Evolutionary conservation across 129 eudicot genomes (phyloP).

Genomic region (Deinandra increscens): DNA sequence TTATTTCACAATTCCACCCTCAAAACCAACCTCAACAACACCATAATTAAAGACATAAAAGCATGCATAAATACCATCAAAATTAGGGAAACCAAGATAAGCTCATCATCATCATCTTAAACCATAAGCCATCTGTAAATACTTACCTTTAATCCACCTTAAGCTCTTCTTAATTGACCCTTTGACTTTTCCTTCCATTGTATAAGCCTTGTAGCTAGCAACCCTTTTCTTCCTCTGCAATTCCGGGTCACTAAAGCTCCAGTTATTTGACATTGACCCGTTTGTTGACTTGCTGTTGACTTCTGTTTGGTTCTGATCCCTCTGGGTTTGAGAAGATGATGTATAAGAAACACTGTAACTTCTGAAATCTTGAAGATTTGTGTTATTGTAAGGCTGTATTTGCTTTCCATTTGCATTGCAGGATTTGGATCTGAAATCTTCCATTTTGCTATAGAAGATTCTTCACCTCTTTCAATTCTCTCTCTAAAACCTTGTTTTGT

Average conservation of each 20-base stretch:
- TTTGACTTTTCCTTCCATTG: conserved; percentile 79
- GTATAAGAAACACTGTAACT: conserved; percentile 71
- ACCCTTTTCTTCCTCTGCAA: conserved; percentile 85
- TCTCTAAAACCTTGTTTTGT: conserved; percentile 1
- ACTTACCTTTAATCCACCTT: conserved; percentile 78
- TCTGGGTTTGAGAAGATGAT: conserved; percentile 25
- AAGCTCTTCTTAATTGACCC: conserved; percentile 77
- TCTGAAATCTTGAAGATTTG: conserved; percentile 54
- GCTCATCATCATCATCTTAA: no score
- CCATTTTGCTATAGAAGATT: conserved; percentile 34
- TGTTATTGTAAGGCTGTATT: conserved; percentile 34
- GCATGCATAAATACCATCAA: no score
- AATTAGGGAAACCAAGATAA: no score
- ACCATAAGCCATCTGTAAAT: conserved; percentile 56
- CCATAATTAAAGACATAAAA: no score
- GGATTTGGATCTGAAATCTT: conserved; percentile 60
- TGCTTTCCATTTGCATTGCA: conserved; percentile 41
- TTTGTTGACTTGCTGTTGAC: conserved; percentile 50
- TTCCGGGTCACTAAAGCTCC: conserved; percentile 70
- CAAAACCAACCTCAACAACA: no score
- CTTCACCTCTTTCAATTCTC: background rate
- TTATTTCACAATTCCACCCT: no score
- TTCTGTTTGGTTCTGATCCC: conserved; percentile 27
- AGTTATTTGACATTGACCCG: conserved; percentile 48
- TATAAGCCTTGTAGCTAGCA: conserved; percentile 66